phyloP scores from a whole-genome alignment of 768 basidiomycete species.

The Tulasnella sp. region DNA sequence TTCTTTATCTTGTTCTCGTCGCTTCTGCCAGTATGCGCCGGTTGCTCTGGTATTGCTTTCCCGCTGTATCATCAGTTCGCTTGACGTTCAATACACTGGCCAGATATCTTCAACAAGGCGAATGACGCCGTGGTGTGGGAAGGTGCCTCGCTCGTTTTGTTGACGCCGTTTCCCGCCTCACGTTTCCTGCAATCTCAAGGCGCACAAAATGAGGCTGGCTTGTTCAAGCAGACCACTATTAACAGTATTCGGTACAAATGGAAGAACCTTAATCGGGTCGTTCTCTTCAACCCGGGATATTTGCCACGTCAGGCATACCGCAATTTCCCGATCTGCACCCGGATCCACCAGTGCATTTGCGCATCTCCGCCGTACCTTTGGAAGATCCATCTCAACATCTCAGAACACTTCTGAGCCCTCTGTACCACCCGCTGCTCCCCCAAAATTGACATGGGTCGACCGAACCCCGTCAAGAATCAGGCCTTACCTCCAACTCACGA shows the following conservation, averaged over 20 bases:
- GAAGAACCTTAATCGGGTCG: not conserved
- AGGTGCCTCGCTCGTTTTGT: not conserved
- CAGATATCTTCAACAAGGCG: not conserved
- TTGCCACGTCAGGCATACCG: not conserved
- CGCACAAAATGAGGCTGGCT: not conserved
- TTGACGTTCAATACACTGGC: not conserved
- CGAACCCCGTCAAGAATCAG: conserved; percentile 42
- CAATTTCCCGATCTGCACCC: not conserved
- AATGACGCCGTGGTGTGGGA: not conserved
- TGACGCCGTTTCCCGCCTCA: not conserved
- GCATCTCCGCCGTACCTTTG: not conserved
- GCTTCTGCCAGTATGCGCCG: not conserved
- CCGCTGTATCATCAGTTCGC: not conserved
- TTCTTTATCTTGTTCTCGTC: not conserved
- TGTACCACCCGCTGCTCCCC: conserved; percentile 7
- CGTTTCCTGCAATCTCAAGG: not conserved
- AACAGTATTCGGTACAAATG: not conserved
- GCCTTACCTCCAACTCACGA: conserved; percentile 78
- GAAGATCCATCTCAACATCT: not conserved
- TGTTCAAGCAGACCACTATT: not conserved
- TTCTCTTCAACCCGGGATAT: not conserved
- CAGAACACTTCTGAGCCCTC: not conserved
- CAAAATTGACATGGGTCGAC: conserved; percentile 49
- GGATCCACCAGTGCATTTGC: not conserved
- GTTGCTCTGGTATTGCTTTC: not conserved